phyloP scores from a whole-genome alignment of 306 rosid genomes.

The Arachis stenosperma region DNA sequence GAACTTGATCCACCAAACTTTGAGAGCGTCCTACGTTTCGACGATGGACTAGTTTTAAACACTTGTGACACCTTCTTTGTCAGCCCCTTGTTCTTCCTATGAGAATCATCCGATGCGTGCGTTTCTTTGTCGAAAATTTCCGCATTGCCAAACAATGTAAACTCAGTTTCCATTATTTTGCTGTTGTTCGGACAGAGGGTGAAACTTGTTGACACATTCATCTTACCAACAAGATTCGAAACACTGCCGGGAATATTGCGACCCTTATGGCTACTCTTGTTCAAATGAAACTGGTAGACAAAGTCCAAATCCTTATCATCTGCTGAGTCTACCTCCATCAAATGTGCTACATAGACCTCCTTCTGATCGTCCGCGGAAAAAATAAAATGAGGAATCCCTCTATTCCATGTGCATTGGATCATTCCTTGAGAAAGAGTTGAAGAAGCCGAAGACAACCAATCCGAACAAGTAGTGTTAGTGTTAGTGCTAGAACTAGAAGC shows the following conservation, averaged over 20 bases:
- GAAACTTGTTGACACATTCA: constrained; percentile 75
- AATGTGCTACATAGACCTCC: constrained; percentile 70
- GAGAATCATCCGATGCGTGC: constrained; percentile 49
- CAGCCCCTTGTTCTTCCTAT: constrained; percentile 66
- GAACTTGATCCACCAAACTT: constrained; percentile 49
- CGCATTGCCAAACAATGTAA: constrained; percentile 62
- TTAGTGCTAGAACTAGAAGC: constrained; percentile 66
- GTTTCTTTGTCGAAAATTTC: constrained; percentile 55
- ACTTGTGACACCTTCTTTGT: constrained; percentile 68
- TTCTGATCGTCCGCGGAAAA: constrained; percentile 78
- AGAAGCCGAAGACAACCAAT: constrained; percentile 55
- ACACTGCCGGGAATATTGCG: constrained; percentile 39
- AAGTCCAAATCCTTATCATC: constrained; percentile 63
- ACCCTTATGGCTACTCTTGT: constrained; percentile 63
- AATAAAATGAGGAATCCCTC: constrained; percentile 77
- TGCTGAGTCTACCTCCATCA: constrained; percentile 51
- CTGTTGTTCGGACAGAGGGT: constrained; percentile 63
- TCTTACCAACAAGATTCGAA: constrained; percentile 72
- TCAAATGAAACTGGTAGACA: constrained; percentile 67
- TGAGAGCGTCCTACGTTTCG: constrained; percentile 60
- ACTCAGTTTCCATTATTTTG: constrained; percentile 68
- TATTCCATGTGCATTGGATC: constrained; percentile 93
- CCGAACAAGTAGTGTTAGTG: constrained; percentile 59
- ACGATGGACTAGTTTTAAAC: constrained; percentile 60
- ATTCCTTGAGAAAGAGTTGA: constrained; percentile 69